Evolutionary conservation across 352 stramenopile genomes (phyloP).

Genomic region (Aphanomyces euteiches): DNA sequence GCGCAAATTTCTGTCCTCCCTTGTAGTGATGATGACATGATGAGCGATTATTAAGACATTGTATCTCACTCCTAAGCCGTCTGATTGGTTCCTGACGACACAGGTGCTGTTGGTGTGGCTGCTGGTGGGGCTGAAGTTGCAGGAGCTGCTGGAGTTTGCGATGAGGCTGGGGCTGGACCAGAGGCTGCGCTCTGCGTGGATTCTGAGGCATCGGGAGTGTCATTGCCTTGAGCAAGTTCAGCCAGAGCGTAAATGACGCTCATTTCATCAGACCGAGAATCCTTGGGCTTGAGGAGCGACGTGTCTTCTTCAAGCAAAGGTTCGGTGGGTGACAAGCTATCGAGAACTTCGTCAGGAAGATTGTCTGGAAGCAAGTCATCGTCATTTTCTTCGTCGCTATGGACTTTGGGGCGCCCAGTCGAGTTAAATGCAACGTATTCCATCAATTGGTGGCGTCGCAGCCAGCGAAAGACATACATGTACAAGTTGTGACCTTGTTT

Average conservation of each 20-base stretch:
- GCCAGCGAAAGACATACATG: slow-evolving; percentile 21
- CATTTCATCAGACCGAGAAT: slow-evolving; percentile 5
- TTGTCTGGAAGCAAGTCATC: neutral
- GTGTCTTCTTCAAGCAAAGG: too few species aligned
- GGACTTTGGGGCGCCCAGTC: slow-evolving; percentile 7
- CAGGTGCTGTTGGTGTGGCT: neutral
- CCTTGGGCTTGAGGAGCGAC: too few species aligned
- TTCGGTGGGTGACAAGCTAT: too few species aligned
- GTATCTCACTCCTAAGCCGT: neutral
- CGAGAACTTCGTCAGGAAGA: too few species aligned
- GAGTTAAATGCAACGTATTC: slow-evolving; percentile 14
- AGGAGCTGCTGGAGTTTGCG: too few species aligned
- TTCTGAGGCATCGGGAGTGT: too few species aligned
- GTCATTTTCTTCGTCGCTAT: slow-evolving; percentile 19
- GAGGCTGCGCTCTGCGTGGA: too few species aligned
- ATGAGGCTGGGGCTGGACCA: too few species aligned
- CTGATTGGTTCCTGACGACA: too few species aligned
- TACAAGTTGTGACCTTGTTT: slow-evolving; percentile 22
- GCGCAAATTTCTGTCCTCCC: slow-evolving; percentile 3
- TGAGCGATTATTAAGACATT: slow-evolving; percentile 7
- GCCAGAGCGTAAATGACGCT: slow-evolving; percentile 17
- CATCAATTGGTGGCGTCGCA: slow-evolving; percentile 14
- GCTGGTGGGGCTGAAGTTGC: too few species aligned
- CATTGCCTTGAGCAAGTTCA: neutral
- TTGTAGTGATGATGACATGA: neutral